Base-by-base conservation (phyloP, 129 eudicot species). In the Artemisia argyi region DNA sequence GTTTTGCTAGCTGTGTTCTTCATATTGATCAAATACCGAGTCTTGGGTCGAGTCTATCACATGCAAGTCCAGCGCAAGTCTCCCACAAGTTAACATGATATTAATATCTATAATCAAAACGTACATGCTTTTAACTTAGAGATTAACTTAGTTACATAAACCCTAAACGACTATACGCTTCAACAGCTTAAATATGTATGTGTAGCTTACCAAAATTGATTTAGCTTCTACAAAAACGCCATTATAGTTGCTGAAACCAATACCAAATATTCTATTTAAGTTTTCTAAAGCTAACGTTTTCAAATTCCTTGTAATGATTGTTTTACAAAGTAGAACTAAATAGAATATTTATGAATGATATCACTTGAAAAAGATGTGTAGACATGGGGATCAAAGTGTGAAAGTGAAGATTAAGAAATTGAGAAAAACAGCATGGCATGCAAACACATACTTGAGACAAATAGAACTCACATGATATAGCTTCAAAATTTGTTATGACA, bases 361-460 rank as follows among this genome's bases (percentile, higher is more conserved):
- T 58, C 64, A 58, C 64, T 19, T 58, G 64, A 58, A 58, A 58
- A 56, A 71, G 59, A 56, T 56, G 42, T 71, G 53, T 7, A 55
- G 53, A 55, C 53, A 55, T 69, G 32, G 51, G 73, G 32, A 65
- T 71, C 65, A 71, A 55, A 39, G 65, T 71, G 74, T 55, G 57
- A 35, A 70, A 24, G 64, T 55, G 66, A 39, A 56, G 66, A 57
- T 71, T 58, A 71, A 56, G 18, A 18, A 57, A 71, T 32, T 57
- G 18, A 44, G 56, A 57, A 71, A 57, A 71, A 71, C 55, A 71
- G 32, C 66, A 71, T 39, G 75, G 56, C 75, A 57, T 71, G 75
- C 75, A 71, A 71, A 44, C 42, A 58, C 65, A 56, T 42, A 44
- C 65, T 13, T 13, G 14, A 28, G 62, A 71, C 65, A 55, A 71